These are phyloP conservation scores for Xylaria cubensis DNA, from an alignment of 495 filamentous ascomycete genomes.

Conservation along the genomic window DNA sequence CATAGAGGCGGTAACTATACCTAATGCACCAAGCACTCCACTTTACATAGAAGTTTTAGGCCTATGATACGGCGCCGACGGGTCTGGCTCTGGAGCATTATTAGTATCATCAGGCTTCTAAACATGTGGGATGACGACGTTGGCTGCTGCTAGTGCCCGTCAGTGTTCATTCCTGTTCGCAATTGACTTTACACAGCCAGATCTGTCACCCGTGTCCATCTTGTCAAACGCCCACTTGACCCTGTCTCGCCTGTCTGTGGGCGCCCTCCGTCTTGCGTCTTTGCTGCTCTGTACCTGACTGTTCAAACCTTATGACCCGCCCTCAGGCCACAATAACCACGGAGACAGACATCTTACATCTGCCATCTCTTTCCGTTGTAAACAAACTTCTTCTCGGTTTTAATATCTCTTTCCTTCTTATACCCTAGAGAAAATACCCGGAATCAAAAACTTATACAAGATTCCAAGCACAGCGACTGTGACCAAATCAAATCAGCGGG, in stretches of 20 bases:
- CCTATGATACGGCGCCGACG: neutral
- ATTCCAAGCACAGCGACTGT: slow-evolving; percentile 5
- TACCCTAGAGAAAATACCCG: slow-evolving; percentile 9
- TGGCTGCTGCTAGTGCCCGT: slow-evolving; percentile 43
- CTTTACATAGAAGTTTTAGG: neutral
- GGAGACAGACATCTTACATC: neutral
- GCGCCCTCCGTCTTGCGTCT: slow-evolving; percentile 23
- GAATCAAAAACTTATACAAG: neutral
- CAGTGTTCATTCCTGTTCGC: slow-evolving; percentile 26
- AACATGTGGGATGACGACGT: slow-evolving; percentile 57
- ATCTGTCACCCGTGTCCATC: slow-evolving; percentile 30
- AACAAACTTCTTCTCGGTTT: neutral
- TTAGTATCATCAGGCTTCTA: slow-evolving; percentile 20
- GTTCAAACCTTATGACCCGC: slow-evolving; percentile 49
- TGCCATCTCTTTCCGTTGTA: neutral
- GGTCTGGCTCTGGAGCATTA: neutral
- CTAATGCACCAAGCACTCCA: neutral
- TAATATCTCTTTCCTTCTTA: neutral
- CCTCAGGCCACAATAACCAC: slow-evolving; percentile 23
- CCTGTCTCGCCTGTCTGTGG: neutral
- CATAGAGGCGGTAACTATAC: neutral
- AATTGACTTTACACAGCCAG: slow-evolving; percentile 27
- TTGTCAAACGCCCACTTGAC: slow-evolving; percentile 31
- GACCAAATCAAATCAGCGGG: slow-evolving; percentile 7
- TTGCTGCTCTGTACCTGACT: slow-evolving; percentile 29